phyloP scores from a whole-genome alignment of 768 basidiomycete species.

The Leccinum obscurum region DNA sequence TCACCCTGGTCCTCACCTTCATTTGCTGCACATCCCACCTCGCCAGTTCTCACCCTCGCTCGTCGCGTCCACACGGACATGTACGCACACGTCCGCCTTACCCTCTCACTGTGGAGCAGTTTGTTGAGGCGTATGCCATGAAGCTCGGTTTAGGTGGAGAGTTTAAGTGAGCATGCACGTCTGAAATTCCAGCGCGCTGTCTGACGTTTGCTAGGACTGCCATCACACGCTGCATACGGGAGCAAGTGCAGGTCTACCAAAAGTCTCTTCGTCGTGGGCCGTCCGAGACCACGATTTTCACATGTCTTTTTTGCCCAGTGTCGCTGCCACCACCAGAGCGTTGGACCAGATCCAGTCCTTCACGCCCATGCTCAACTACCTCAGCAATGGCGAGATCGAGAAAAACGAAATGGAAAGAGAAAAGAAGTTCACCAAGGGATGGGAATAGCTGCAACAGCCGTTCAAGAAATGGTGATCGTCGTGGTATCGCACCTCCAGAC shows the following conservation, averaged over 20 bases:
- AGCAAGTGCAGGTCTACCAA: slow-evolving; percentile 66
- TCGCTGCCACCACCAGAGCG: slow-evolving; percentile 67
- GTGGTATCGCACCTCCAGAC: slow-evolving; percentile 85
- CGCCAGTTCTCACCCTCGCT: too few species aligned
- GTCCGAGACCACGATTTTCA: slow-evolving; percentile 80
- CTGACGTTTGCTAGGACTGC: slow-evolving; percentile 68
- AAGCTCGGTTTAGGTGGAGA: slow-evolving; percentile 91
- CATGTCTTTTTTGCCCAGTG: slow-evolving; percentile 82
- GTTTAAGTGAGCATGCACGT: slow-evolving; percentile 67
- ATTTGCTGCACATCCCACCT: too few species aligned
- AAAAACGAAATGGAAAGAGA: slow-evolving; percentile 90
- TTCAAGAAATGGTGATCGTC: slow-evolving; percentile 63
- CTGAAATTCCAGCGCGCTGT: neutral
- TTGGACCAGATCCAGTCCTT: slow-evolving; percentile 75
- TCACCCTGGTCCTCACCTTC: too few species aligned
- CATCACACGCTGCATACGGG: slow-evolving; percentile 91
- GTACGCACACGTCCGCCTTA: too few species aligned
- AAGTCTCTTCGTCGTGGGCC: too few species aligned
- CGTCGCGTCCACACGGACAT: too few species aligned
- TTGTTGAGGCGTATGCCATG: slow-evolving; percentile 80
- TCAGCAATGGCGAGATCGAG: slow-evolving; percentile 88
- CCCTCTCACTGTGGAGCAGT: slow-evolving; percentile 55
- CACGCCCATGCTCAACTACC: slow-evolving; percentile 85
- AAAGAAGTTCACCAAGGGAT: slow-evolving; percentile 77
- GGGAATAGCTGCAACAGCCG: too few species aligned